These are phyloP conservation scores for Flaveria floridana DNA, from an alignment of 140 eudicot genomes.

Conservation along the genomic window DNA sequence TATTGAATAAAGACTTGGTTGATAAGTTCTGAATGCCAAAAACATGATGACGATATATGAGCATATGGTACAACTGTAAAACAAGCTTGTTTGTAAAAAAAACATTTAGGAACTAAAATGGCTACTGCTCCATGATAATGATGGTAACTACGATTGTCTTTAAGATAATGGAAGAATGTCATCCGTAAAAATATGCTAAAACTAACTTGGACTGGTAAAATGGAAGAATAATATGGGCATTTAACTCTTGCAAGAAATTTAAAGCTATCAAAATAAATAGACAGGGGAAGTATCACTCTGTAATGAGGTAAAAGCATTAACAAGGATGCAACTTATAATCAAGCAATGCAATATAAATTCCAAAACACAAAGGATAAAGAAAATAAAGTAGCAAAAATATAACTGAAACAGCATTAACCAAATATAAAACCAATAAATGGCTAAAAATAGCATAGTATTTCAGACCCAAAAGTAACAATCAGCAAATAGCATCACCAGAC, in stretches of 20 bases:
- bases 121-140: not conserved
- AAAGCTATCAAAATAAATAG: not conserved
- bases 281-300: not conserved
- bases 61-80: not conserved
- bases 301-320: not conserved
- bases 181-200: slow-evolving; percentile 3
- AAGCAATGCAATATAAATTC: not conserved
- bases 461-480: slow-evolving; percentile 16
- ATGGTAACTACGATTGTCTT: not conserved
- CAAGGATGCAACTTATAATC: not conserved
- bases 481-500: slow-evolving; percentile 15
- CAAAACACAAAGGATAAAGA: not conserved
- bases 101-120: not conserved
- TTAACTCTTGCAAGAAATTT: not conserved
- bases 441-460: not conserved
- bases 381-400: not conserved
- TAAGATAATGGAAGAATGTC: not conserved
- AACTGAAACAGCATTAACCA: not conserved
- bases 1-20: not conserved
- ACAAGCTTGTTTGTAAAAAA: not conserved
- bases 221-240: not conserved
- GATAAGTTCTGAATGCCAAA: not conserved
- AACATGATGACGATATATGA: not conserved
- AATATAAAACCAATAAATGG: not conserved
- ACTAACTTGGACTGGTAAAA: not conserved